A percentile compares a stretch with the other conserved stretches of the same genome.
Evolutionary conservation across 2,329 filamentous ascomycete species (phyloP).

Genomic region (Diplodia seriata): DNA sequence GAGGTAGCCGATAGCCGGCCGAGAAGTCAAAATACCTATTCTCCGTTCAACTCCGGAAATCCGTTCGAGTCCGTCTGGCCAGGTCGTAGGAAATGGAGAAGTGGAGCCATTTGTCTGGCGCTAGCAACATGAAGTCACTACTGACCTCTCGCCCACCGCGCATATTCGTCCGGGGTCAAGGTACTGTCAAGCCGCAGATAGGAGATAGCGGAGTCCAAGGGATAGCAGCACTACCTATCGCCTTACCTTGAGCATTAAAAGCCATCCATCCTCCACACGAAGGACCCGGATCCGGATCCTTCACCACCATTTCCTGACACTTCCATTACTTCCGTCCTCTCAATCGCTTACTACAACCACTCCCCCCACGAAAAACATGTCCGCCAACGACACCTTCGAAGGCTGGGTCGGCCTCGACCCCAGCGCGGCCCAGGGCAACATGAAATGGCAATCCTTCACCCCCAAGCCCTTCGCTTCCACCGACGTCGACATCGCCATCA

Average conservation of each 20-base stretch:
- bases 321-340: not conserved
- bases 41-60: not conserved
- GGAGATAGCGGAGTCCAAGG: slow-evolving; percentile 3
- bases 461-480: slow-evolving; percentile 50
- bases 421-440: slow-evolving; percentile 59
- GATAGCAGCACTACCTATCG: too few relatives aligned
- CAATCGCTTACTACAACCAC: slow-evolving; percentile 37
- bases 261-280: not conserved
- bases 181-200: not conserved
- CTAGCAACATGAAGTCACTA: too few relatives aligned
- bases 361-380: slow-evolving; percentile 50
- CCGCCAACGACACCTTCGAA: slow-evolving; percentile 17
- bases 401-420: slow-evolving; percentile 62
- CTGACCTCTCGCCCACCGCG: not conserved
- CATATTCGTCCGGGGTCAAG: not conserved
- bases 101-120: too few relatives aligned
- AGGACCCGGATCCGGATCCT: not conserved
- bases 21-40: not conserved
- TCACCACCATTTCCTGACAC: not conserved
- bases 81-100: too few relatives aligned
- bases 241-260: not conserved
- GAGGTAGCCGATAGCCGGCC: not conserved
- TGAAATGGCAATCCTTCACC: slow-evolving; percentile 58
- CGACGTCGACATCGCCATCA: slow-evolving; percentile 44
- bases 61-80: not conserved